Percentiles rank a stretch among this genome's conserved stretches.
Conservation (phyloP, 257 asterid genomes). For the Mitragyna speciosa region DNA sequence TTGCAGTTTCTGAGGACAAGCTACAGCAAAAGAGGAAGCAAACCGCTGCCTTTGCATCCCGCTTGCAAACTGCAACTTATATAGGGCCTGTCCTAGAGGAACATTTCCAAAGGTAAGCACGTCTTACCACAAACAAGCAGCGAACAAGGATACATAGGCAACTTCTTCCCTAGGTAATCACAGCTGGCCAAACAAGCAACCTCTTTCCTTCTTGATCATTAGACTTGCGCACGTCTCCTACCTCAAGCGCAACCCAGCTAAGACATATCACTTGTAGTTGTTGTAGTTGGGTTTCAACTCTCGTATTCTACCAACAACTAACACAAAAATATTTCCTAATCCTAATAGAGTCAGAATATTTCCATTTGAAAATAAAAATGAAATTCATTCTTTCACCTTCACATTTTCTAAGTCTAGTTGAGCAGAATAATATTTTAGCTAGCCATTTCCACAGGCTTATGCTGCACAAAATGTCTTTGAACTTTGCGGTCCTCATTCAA, state of each 20-base stretch:
- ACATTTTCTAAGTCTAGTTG: not conserved
- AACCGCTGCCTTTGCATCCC: not conserved
- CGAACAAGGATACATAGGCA: too few species aligned
- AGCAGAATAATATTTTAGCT: not conserved
- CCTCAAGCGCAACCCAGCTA: not conserved
- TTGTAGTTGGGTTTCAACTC: not conserved
- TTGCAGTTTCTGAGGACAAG: not conserved
- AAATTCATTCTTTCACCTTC: not conserved
- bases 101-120: not conserved
- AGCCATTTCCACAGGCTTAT: not conserved
- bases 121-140: too few species aligned
- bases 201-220: not conserved
- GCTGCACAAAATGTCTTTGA: not conserved
- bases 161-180: not conserved
- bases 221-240: slow-evolving; percentile 26
- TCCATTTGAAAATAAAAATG: not conserved
- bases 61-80: not conserved
- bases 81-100: not conserved
- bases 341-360: not conserved
- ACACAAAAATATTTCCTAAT: not conserved
- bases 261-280: not conserved
- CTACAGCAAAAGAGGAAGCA: not conserved
- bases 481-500: too few species aligned
- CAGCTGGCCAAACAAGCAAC: not conserved
- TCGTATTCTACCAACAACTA: not conserved